phyloP scores from a whole-genome alignment of 441 rosid species.

The Manihot esculenta region DNA sequence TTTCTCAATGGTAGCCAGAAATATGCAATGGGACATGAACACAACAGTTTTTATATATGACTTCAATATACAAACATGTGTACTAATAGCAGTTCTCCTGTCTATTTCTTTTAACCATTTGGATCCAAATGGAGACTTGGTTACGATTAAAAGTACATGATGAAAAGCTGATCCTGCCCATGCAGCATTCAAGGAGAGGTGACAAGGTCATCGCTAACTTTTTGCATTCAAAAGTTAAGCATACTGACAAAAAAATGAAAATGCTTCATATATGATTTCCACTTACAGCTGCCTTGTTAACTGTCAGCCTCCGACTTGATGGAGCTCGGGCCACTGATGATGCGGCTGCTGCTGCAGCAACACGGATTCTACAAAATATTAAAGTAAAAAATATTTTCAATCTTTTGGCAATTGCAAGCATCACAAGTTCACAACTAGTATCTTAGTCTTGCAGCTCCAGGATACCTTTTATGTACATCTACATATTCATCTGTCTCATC shows the following conservation, averaged over 20 bases:
- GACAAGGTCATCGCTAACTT: background rate
- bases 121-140: background rate
- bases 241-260: background rate
- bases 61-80: background rate
- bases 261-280: conserved; percentile 2
- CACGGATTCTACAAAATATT: conserved; percentile 71
- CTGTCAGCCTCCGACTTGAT: conserved; percentile 67
- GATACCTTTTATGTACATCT: conserved; percentile 91
- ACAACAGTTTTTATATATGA: background rate
- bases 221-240: background rate
- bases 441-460: background rate
- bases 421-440: background rate
- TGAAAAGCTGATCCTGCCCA: background rate
- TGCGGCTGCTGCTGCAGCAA: conserved; percentile 98
- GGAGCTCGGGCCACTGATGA: conserved; percentile 92
- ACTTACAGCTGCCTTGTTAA: conserved; percentile 76
- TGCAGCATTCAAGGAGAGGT: conserved; percentile 4
- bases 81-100: background rate
- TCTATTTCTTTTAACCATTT: background rate
- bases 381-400: background rate
- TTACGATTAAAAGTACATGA: background rate
- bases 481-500: conserved; percentile 98
- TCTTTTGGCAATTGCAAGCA: background rate
- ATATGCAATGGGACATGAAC: background rate
- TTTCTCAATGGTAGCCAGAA: background rate